Base-by-base conservation (phyloP, 2,329 filamentous ascomycete species). In the Fusarium paranaense region DNA sequence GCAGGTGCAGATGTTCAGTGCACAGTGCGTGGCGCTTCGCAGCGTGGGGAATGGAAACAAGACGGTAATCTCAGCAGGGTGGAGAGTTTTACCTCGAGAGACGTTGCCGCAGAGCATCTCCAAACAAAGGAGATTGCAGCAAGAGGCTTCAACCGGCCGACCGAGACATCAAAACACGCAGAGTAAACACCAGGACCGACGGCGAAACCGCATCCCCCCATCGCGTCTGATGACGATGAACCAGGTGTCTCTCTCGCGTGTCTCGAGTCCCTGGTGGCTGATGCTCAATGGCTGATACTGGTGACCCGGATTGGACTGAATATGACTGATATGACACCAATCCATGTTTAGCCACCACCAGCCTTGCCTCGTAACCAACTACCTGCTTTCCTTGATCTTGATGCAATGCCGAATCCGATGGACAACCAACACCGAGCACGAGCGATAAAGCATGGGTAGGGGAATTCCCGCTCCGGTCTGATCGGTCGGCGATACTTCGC, bases 1-100 rank as follows among this genome's bases (percentile, higher is more conserved):
- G 73, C 71, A 77, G 70, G 67, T 73, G 67, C 63, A 76, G 62
- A 66, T 27, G 63, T 69, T 69, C 69, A 69, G 61, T 72, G 77
- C 74, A 77, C 74, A 74, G 77, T 77, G 74, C 69, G 74, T 75
- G 74, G 75, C 73, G 70, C 38, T 63, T 60, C 54, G 35, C 54
- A 71, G 60, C 74, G 75, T 78, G 76, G 76, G 77, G 77, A 78
- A 78, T 78, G 76, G 77, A 77, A 78, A 78, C 77, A 78, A 78
- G 70, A 78, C 76, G 71, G 71, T 77, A 78, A 78, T 78, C 77
- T 78, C 75, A 68, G 20, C 64, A 73, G 37, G 27, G 69, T 73
- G 72, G 66, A 64, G 52, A 67, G 71, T 62, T 27, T 38, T 54
- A 30, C 50, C 50, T 54, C 70, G 57, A 68, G 58, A 50, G 70